Evolutionary conservation across 2,329 filamentous ascomycete species (phyloP).

Genomic region (Ambrosiella beaveri): DNA sequence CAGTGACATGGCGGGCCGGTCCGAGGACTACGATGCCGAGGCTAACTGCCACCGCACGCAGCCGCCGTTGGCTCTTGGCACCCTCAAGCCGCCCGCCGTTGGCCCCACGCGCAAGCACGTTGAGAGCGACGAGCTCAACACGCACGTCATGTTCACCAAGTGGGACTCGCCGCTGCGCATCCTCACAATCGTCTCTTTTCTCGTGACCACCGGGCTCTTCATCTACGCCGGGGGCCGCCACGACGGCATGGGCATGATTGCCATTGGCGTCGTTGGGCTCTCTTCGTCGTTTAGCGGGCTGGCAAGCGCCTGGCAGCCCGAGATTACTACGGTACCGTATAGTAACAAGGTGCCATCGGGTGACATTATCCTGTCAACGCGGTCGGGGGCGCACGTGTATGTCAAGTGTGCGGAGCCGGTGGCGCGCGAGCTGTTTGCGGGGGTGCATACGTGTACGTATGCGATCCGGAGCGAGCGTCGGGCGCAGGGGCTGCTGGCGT

Average conservation of each 20-base stretch:
- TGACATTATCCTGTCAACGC: constrained; percentile 44
- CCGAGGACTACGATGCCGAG: too few species aligned
- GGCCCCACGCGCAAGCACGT: neutral
- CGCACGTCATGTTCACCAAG: constrained; percentile 29
- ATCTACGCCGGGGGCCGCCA: constrained; percentile 23
- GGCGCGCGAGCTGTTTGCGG: constrained; percentile 43
- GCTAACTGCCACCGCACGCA: too few species aligned
- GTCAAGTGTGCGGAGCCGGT: constrained; percentile 41
- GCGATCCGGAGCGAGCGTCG: constrained; percentile 24
- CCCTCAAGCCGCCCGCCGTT: too few species aligned
- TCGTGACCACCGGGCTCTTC: constrained; percentile 31
- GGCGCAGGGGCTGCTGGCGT: constrained; percentile 37
- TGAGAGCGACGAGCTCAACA: neutral
- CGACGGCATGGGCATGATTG: constrained; percentile 22
- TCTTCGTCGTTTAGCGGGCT: constrained; percentile 37
- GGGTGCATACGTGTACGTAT: constrained; percentile 43
- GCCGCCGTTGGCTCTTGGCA: too few species aligned
- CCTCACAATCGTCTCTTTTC: constrained; percentile 32
- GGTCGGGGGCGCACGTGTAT: constrained; percentile 41
- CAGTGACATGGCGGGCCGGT: too few species aligned
- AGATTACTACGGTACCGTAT: constrained; percentile 33
- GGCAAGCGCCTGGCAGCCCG: constrained; percentile 40
- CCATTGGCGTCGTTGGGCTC: constrained; percentile 33
- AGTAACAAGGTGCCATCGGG: constrained; percentile 32
- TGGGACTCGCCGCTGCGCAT: constrained; percentile 35